These are phyloP conservation scores for Beauveria pseudobassiana DNA, from an alignment of 2,329 filamentous ascomycete species.

Conservation along the genomic window DNA sequence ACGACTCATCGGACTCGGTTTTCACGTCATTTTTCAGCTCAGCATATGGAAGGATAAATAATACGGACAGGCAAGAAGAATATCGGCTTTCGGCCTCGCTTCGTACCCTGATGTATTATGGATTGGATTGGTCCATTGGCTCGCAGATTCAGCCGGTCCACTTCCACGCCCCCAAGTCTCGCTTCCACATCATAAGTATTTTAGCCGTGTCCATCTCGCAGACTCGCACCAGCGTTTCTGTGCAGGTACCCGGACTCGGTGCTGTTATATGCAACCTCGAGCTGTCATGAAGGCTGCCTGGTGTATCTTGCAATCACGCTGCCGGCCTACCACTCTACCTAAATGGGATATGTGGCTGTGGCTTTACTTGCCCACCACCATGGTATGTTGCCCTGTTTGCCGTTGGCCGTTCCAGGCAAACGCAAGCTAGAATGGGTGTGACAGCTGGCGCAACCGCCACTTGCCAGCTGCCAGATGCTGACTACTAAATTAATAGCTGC, in stretches of 20 bases:
- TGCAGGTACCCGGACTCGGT: background rate
- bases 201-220: no score
- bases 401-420: background rate
- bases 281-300: background rate
- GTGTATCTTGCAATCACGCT: background rate
- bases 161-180: background rate
- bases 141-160: background rate
- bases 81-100: background rate
- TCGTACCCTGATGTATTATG: background rate
- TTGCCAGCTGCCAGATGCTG: background rate
- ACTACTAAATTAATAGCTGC: background rate
- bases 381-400: background rate
- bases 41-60: background rate
- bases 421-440: background rate
- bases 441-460: background rate
- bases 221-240: background rate
- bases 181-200: background rate
- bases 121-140: background rate
- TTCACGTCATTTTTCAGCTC: slow-evolving; percentile 1
- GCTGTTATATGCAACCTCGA: background rate
- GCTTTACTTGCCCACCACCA: no score
- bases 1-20: slow-evolving; percentile 3
- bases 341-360: no score
- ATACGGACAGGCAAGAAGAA: background rate
- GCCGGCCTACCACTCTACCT: background rate